phyloP scores from a whole-genome alignment of 139 green algal genomes.

The Chlamydomonas applanata region DNA sequence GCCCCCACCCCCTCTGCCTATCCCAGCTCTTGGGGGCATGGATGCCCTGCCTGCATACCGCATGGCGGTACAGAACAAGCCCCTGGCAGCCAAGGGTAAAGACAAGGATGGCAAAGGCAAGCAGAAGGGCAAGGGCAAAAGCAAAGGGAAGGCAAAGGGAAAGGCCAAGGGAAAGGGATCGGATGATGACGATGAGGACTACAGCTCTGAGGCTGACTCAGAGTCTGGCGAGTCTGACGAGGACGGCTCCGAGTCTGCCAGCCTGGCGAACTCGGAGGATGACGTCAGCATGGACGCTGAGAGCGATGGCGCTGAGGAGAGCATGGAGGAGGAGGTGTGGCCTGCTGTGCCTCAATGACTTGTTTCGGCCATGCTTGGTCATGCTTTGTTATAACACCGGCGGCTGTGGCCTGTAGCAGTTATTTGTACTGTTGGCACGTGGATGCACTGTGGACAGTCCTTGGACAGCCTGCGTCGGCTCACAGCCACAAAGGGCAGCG shows the following conservation, averaged over 20 bases:
- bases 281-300: slow-evolving; percentile 5
- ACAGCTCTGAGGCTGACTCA: no score
- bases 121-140: background rate
- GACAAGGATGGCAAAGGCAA: background rate
- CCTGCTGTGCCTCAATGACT: no score
- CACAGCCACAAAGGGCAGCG: no score
- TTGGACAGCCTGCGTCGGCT: no score
- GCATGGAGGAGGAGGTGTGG: slow-evolving; percentile 1
- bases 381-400: no score
- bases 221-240: background rate
- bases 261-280: background rate
- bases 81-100: background rate
- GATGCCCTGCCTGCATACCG: slow-evolving; percentile 11
- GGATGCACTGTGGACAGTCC: no score
- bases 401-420: no score
- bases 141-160: slow-evolving; percentile 14
- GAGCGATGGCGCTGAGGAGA: background rate
- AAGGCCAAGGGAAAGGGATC: background rate
- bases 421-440: no score
- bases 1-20: no score
- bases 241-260: background rate
- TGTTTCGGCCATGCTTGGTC: no score
- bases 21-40: background rate
- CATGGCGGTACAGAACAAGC: slow-evolving; percentile 23
- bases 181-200: background rate